Evolutionary conservation across 139 green algal species (phyloP), one percentile per base, ranked within the genome.

Genomic region (Parachlorella kessleri): DNA sequence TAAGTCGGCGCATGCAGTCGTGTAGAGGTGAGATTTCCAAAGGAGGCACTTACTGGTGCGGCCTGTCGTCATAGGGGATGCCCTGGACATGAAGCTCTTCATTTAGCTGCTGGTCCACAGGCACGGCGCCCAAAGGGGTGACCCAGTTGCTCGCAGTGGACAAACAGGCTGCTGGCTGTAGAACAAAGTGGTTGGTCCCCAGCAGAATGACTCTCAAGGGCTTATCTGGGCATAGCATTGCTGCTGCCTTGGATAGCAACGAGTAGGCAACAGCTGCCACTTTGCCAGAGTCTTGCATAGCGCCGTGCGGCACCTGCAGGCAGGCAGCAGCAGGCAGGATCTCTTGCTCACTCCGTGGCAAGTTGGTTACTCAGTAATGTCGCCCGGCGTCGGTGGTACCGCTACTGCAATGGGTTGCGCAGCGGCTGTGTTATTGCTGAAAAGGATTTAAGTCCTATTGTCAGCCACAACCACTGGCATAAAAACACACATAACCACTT

Each of bases 101-200:
- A 14, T 26, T 55, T 8, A 73, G 39, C 7, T 14, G 1, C 3
- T 26, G 0, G 24, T 73, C 68, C 1, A 73, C 26, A 1, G 68
- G 38, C 68, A 73, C 68, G 2, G 54, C 38, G 3, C 68, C 68
- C 68, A 73, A 39, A 7, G 68, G 68, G 2, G 68, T 73, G 68
- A 26, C 28, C 68, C 68, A 73, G 38, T 38, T 39, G 6, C 7
- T n/a, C 9, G 68, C 68, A 39, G 24, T 59, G 38, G 38, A 59
- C 39, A 73, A 39, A 28, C 68, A 73, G 26, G 38, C 68, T 8
- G 28, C 28, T 28, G 39, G 68, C 9, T 30, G 8, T 23, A 14
- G 9, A 4, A 39, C 55, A 14, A 73, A 73, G 68, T 73, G 68
- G 39, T 73, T 55, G 68, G 68, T 73, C 1, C 68, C 68, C 26